A percentile compares a stretch with the other conserved stretches of the same genome.
Conservation (phyloP, 169 alveolate genomes). For the Babesia ovis region DNA sequence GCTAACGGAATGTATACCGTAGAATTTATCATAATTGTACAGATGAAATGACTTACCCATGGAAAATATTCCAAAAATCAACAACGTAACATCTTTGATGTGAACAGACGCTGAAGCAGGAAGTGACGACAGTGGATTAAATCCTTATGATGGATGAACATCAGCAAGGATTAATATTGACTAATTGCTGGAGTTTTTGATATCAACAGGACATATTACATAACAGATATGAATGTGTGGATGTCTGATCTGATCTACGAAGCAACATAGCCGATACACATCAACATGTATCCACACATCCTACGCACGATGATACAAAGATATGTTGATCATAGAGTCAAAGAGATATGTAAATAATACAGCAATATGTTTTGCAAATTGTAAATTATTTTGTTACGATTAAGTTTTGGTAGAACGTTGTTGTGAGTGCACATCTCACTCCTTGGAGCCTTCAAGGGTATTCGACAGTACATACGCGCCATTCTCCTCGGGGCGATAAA, state of each 20-base stretch:
- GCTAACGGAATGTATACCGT: background rate
- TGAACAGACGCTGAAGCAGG: too few species aligned
- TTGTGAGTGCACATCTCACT: background rate
- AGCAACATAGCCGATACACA: too few species aligned
- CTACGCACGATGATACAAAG: background rate
- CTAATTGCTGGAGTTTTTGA: too few species aligned
- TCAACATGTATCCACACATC: background rate
- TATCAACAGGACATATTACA: background rate
- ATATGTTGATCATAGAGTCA: too few species aligned
- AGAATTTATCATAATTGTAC: background rate
- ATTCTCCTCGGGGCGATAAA: conserved; percentile 28
- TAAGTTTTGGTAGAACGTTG: background rate
- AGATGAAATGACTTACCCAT: conserved; percentile 17
- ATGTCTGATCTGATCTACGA: too few species aligned
- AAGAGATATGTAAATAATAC: background rate
- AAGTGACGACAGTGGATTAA: too few species aligned
- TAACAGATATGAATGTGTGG: too few species aligned
- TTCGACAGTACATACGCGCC: conserved; percentile 30
- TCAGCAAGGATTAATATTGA: too few species aligned
- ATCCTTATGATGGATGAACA: too few species aligned
- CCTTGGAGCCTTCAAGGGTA: conserved; percentile 12
- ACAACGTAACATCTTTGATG: too few species aligned
- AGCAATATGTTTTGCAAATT: background rate
- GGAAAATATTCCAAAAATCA: too few species aligned
- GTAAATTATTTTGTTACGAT: conserved; percentile 5